Base-by-base conservation (phyloP, 768 basidiomycete genomes). In the Mycena rebaudengoi region DNA sequence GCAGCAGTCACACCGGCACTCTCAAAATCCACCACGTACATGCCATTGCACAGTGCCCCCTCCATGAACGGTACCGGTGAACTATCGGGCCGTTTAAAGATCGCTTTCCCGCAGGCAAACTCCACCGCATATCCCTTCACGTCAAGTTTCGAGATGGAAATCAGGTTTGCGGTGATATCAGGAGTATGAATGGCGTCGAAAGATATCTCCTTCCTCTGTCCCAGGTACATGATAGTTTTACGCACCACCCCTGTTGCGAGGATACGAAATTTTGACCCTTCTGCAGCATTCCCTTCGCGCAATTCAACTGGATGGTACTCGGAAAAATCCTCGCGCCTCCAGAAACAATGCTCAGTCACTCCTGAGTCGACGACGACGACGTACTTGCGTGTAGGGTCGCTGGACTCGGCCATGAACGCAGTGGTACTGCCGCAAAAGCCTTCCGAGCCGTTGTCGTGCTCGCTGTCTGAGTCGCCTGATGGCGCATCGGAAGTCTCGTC, bases 271-370 rank as follows among this genome's bases (percentile, higher is more conserved):
- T 35, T 43, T 4, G 57, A 65, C 1, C 64, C 64, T 25, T 60
- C 57, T 6, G 56, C 63, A 11, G 56, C 63, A 14, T n/a, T 53
- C 4, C 63, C 63, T 3, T 39, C 26, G 2, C 56, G 60, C 25
- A 30, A 29, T 11, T 57, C 54, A 10, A 49, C 50, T 0, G 57
- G 35, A 33, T 21, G 4, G 37, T 65, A 65, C 21, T 60, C 57
- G 5, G 21, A 32, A 21, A 65, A 65, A 20, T 65, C 64, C 10
- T 54, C 51, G 1, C 64, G 57, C 1, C 23, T 7, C 5, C 50
- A 16, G 39, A 65, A 65, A 29, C 64, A 65, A 18, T 65, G 64
- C 5, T 65, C 64, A 3, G 58, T 65, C 1, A 58, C 64, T 0
- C 56, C 64, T 3, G 64, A 65, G 25, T 65, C 64, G 3, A 51